These are phyloP conservation scores for Corrigiola litoralis DNA, from an alignment of 179 eudicot species.

Conservation along the genomic window DNA sequence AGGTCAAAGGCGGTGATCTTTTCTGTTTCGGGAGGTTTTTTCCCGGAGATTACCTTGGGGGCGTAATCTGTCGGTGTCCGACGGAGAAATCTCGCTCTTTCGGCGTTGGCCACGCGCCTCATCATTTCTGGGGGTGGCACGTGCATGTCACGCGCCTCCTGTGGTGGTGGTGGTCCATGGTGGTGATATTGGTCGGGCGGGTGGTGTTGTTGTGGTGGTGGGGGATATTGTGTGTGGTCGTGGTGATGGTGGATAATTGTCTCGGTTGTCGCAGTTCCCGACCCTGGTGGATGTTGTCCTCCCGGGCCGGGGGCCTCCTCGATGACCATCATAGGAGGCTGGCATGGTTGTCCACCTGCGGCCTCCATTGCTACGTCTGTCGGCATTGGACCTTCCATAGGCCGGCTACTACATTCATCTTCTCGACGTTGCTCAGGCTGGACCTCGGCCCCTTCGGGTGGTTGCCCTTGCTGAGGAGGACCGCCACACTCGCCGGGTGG, in stretches of 20 bases:
- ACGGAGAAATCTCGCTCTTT: slow-evolving; percentile 33
- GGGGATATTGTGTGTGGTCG: slow-evolving; percentile 32
- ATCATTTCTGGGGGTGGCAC: slow-evolving; percentile 48
- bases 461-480: no score
- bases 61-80: slow-evolving; percentile 46
- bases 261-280: slow-evolving; percentile 23
- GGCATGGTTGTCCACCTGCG: slow-evolving; percentile 12
- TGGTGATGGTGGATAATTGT: slow-evolving; percentile 32
- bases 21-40: slow-evolving; percentile 34
- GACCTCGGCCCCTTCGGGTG: slow-evolving; percentile 22
- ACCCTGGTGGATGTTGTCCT: slow-evolving; percentile 24
- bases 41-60: slow-evolving; percentile 49
- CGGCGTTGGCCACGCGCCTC: slow-evolving; percentile 36
- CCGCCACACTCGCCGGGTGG: slow-evolving; percentile 26
- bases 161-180: slow-evolving; percentile 14
- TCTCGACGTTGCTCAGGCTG: slow-evolving; percentile 31
- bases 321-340: slow-evolving; percentile 33
- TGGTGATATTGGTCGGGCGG: slow-evolving; percentile 25
- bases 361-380: slow-evolving; percentile 43
- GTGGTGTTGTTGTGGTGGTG: slow-evolving; percentile 9
- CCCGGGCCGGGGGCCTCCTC: slow-evolving; percentile 52
- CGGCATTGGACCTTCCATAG: slow-evolving; percentile 33
- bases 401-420: slow-evolving; percentile 20
- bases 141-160: slow-evolving; percentile 25
- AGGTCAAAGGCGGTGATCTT: slow-evolving; percentile 55